phyloP scores from a whole-genome alignment of 2,329 filamentous ascomycete genomes.

The Penicillium paneum region DNA sequence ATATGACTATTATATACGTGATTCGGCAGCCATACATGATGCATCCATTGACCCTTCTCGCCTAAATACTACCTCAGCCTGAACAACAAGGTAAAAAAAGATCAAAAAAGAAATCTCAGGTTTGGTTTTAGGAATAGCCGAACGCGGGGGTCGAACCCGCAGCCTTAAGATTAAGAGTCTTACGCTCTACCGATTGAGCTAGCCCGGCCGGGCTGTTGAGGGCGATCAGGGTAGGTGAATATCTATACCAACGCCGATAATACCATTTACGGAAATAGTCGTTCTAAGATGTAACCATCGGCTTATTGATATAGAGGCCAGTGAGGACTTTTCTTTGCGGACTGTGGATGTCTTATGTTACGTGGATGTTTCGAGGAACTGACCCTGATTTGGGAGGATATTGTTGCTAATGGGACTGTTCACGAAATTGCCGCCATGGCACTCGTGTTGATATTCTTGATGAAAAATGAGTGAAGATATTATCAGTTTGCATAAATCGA shows the following conservation, averaged over 20 bases:
- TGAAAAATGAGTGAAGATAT: not conserved
- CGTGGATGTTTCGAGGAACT: conserved; percentile 56
- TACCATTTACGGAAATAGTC: not conserved
- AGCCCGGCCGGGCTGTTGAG: conserved; percentile 39
- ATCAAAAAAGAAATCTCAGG: conserved; percentile 16
- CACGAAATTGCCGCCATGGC: conserved; percentile 55
- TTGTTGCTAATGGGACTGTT: conserved; percentile 45
- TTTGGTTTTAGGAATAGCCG: conserved; percentile 30
- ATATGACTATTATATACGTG: no score
- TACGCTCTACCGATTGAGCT: conserved; percentile 53
- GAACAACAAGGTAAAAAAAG: not conserved
- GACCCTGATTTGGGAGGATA: conserved; percentile 50
- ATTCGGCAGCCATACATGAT: not conserved
- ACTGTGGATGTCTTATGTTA: conserved; percentile 52
- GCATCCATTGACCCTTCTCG: not conserved
- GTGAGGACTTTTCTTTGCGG: conserved; percentile 58
- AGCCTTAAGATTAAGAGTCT: conserved; percentile 48
- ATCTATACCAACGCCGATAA: not conserved
- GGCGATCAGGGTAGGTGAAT: not conserved
- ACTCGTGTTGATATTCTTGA: conserved; percentile 46
- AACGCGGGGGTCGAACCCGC: conserved; percentile 45
- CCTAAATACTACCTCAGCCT: not conserved
- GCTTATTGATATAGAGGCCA: conserved; percentile 44
- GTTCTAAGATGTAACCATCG: not conserved
- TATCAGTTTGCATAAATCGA: not conserved